These are phyloP conservation scores for Lichtheimia ramosa DNA, from an alignment of 371 early-diverging fungal species.

Conservation along the genomic window DNA sequence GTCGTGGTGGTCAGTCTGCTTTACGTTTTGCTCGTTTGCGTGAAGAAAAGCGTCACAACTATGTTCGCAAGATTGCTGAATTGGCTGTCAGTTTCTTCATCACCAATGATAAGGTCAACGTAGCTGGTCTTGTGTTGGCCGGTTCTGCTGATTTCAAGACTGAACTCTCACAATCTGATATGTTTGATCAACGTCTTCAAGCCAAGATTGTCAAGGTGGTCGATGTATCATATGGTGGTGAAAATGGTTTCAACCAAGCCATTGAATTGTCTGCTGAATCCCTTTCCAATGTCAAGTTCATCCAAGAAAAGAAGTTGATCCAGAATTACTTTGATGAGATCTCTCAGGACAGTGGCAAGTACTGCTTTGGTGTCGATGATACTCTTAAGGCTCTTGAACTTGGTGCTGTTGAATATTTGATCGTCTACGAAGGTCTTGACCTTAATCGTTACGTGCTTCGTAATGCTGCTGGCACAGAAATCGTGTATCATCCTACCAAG, in stretches of 20 bases:
- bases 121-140: slow-evolving; percentile 91
- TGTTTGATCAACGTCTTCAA: slow-evolving; percentile 89
- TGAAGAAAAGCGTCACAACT: slow-evolving; percentile 97
- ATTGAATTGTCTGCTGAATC: slow-evolving; percentile 92
- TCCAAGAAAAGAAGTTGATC: slow-evolving; percentile 96
- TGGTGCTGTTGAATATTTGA: slow-evolving; percentile 94
- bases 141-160: slow-evolving; percentile 98
- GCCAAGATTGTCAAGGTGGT: slow-evolving; percentile 90
- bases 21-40: slow-evolving; percentile 98
- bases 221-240: slow-evolving; percentile 97
- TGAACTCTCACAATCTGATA: slow-evolving; percentile 86
- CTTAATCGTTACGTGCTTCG: slow-evolving; percentile 66
- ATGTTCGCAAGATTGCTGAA: slow-evolving; percentile 97
- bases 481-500: slow-evolving; percentile 70
- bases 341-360: slow-evolving; percentile 92
- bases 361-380: slow-evolving; percentile 92
- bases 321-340: slow-evolving; percentile 95
- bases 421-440: slow-evolving; percentile 94
- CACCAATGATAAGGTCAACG: slow-evolving; percentile 90
- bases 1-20: slow-evolving; percentile 99
- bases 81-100: slow-evolving; percentile 91
- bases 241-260: slow-evolving; percentile 97
- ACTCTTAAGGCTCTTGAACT: slow-evolving; percentile 92
- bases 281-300: slow-evolving; percentile 92
- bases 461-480: slow-evolving; percentile 60